phyloP scores from a whole-genome alignment of 148 eudicot species.

The Persicaria tinctoria region DNA sequence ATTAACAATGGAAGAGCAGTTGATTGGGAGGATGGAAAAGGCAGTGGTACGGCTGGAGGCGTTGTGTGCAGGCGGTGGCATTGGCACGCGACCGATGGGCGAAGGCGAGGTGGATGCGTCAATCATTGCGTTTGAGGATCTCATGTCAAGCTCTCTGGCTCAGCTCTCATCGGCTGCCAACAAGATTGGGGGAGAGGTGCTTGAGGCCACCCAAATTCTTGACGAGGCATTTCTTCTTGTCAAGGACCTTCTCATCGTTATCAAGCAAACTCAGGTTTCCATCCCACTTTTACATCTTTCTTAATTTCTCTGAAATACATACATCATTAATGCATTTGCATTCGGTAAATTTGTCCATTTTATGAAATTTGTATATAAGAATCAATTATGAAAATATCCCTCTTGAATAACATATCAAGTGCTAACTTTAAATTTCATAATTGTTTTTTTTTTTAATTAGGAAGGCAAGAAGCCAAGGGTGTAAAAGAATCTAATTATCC shows the following conservation, averaged over 20 bases:
- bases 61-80: slow-evolving; percentile 22
- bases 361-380: too few relatives aligned
- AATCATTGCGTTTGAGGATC: slow-evolving; percentile 64
- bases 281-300: too few relatives aligned
- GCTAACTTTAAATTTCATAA: too few relatives aligned
- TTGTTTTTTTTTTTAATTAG: too few relatives aligned
- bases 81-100: slow-evolving; percentile 23
- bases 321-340: too few relatives aligned
- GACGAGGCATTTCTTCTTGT: slow-evolving; percentile 51
- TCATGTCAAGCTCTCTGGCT: slow-evolving; percentile 38
- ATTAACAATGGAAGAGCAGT: slow-evolving; percentile 51
- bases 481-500: too few relatives aligned
- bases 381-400: too few relatives aligned
- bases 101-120: slow-evolving; percentile 64
- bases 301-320: too few relatives aligned
- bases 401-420: too few relatives aligned
- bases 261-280: slow-evolving; percentile 69
- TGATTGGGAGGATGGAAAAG: slow-evolving; percentile 61
- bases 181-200: slow-evolving; percentile 82
- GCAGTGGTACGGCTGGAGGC: slow-evolving; percentile 74
- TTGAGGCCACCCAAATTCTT: slow-evolving; percentile 48
- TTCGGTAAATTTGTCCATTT: too few relatives aligned
- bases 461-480: too few relatives aligned
- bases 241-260: slow-evolving; percentile 61
- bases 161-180: slow-evolving; percentile 55